Evolutionary conservation across 352 stramenopile species (phyloP), one percentile per base, ranked within the genome.

Genomic region (Halophytophthora batemanensis): DNA sequence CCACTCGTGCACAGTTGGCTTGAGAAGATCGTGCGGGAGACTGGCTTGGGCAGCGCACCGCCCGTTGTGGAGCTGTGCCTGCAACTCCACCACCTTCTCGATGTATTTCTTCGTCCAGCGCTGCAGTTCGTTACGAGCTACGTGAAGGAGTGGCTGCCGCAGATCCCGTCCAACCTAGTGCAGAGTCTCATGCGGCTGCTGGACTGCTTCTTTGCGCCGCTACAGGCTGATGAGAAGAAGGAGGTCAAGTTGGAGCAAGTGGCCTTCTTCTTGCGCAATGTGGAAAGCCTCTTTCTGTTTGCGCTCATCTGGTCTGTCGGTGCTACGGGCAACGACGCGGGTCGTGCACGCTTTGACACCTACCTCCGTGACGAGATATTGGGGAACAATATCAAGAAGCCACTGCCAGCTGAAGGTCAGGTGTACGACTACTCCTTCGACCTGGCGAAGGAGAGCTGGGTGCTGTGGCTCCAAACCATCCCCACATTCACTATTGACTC

Each of bases 351-450:
- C 2, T 96, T 98, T 41, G 79, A 98, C 49, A 59, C 71, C 1
- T 98, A 84, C 39, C 39, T 97, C 7, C 87, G 93, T 1, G 64
- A 81, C 45, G 86, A 97, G 55, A 86, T 98, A 47, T 23, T 71
- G 11, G 57, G 64, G 0, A 83, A 89, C 53, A 73, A 68, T 29
- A 56, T 69, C 1, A 77, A 87, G 23, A 75, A 76, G 34, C 61
- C 53, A 3, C 57, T 95, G 25, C 90, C 90, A 19, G 29, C 59
- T 1, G 56, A 50, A 3, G 78, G 86, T 3, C 67, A 87, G 33
- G 75, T 97, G 3, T 98, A 97, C 50, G 91, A 97, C 56, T 98
- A 95, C 55, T 79, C 77, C n/a, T 96, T 96, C 35, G 87, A 97
- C 47, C 41, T 90, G 3, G 25, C 56, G 4, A 88, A 77, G 14